These are phyloP conservation scores for Amphicarpaea edgeworthii DNA, from an alignment of 306 rosid genomes.

Conservation along the genomic window DNA sequence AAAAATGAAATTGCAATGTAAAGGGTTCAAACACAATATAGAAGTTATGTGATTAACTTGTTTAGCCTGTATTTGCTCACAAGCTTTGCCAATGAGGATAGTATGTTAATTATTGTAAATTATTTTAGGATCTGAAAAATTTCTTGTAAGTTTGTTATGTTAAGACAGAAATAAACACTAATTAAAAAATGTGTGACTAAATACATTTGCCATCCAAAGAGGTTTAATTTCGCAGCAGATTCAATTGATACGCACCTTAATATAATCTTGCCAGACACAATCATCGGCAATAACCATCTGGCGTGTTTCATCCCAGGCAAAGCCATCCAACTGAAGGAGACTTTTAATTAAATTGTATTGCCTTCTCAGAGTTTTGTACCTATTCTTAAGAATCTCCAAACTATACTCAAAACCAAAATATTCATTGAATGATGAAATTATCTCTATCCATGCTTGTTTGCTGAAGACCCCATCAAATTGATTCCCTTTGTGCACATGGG, in stretches of 20 bases:
- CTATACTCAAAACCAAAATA: slow-evolving; percentile 73
- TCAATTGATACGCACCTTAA: slow-evolving; percentile 58
- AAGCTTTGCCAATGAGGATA: background rate
- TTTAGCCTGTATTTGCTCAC: slow-evolving; percentile 4
- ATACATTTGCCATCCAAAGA: background rate
- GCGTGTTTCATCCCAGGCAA: slow-evolving; percentile 78
- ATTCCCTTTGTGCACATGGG: slow-evolving; percentile 71
- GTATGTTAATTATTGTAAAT: background rate
- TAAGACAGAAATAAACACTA: slow-evolving; percentile 15
- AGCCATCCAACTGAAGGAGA: slow-evolving; percentile 76
- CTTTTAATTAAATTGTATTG: slow-evolving; percentile 67
- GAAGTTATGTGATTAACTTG: slow-evolving; percentile 18
- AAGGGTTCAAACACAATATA: slow-evolving; percentile 16
- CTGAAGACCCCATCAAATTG: slow-evolving; percentile 70
- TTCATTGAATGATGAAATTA: slow-evolving; percentile 71
- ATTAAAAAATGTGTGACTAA: background rate
- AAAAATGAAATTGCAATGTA: slow-evolving; percentile 23
- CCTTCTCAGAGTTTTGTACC: slow-evolving; percentile 77
- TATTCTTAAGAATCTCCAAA: slow-evolving; percentile 75
- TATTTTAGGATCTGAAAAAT: background rate
- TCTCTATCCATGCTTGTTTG: slow-evolving; percentile 82
- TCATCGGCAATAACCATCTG: slow-evolving; percentile 85
- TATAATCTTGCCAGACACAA: slow-evolving; percentile 77
- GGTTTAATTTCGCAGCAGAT: slow-evolving; percentile 24
- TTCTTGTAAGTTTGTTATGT: background rate